Percentiles rank a stretch among this genome's conserved stretches.
Evolutionary conservation across 75 land plant genomes (phyloP).

Genomic region (Isoetes taiwanensis): DNA sequence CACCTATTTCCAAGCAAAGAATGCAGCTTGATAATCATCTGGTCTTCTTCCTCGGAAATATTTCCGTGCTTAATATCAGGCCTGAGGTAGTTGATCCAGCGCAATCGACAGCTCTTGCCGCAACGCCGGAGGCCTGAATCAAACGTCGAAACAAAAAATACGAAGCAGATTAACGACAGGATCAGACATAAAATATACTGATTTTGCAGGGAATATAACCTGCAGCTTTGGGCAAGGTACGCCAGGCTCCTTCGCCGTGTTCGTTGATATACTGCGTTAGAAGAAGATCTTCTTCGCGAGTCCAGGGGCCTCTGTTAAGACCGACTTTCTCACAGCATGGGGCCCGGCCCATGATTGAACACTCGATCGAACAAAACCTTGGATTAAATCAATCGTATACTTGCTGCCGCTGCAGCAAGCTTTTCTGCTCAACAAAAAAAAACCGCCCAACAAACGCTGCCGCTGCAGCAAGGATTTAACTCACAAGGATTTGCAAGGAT

Average conservation of each 20-base stretch:
- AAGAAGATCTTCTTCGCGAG: conserved; percentile 8
- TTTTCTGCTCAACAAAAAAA: too few species aligned
- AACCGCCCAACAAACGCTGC: too few species aligned
- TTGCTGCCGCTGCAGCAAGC: too few species aligned
- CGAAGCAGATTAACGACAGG: too few species aligned
- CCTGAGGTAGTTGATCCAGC: not conserved
- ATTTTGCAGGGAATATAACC: too few species aligned
- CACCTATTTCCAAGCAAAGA: not conserved
- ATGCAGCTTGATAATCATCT: conserved; percentile 4
- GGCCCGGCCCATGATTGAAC: conserved; percentile 6
- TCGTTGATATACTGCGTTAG: conserved; percentile 6
- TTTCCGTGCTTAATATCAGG: conserved; percentile 2
- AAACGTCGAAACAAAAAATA: too few species aligned
- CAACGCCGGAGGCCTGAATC: not conserved
- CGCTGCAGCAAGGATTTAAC: too few species aligned
- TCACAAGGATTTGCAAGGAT: too few species aligned
- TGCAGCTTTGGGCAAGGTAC: conserved; percentile 12
- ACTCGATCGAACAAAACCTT: too few species aligned
- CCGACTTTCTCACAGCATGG: conserved; percentile 16
- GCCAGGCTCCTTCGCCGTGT: conserved; percentile 12
- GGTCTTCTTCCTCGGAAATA: not conserved
- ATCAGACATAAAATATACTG: too few species aligned
- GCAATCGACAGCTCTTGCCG: conserved; percentile 4
- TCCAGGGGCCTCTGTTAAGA: conserved; percentile 14
- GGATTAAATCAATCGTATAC: too few species aligned